Percentiles rank a stretch among this genome's conserved stretches.
These are phyloP conservation scores for Tetrahymena malaccensis DNA, from an alignment of 73 alveolate genomes.

Conservation along the genomic window DNA sequence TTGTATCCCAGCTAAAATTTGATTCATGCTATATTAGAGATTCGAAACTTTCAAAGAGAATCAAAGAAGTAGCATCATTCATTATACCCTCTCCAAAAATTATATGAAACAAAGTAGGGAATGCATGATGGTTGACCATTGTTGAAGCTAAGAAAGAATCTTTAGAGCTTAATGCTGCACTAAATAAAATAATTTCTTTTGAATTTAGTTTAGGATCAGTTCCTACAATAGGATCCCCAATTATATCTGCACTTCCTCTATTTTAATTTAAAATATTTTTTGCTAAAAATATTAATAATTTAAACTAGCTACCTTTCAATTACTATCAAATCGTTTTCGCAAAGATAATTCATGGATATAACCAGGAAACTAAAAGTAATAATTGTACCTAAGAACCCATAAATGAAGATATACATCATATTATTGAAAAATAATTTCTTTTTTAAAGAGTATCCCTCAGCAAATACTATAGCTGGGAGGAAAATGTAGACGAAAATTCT, in stretches of 20 bases:
- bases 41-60: conserved; percentile 63
- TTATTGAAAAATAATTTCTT: conserved; percentile 75
- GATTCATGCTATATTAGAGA: not conserved
- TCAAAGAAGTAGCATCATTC: conserved; percentile 82
- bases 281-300: no score
- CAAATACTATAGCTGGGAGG: conserved; percentile 80
- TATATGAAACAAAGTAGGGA: conserved; percentile 68
- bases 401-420: conserved; percentile 63
- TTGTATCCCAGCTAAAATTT: not conserved
- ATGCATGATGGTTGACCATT: conserved; percentile 54
- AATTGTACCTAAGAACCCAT: conserved; percentile 82
- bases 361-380: conserved; percentile 69
- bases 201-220: not conserved
- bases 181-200: conserved; percentile 51
- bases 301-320: not conserved
- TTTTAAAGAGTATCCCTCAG: conserved; percentile 85
- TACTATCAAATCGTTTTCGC: not conserved
- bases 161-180: conserved; percentile 65
- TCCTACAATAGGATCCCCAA: not conserved
- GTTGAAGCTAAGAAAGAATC: conserved; percentile 78
- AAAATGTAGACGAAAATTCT: conserved; percentile 66
- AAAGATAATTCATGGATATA: not conserved
- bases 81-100: conserved; percentile 84
- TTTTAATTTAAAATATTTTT: no score
- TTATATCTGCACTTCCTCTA: not conserved